Evolutionary conservation across 164 flowering plant species (phyloP).

Genomic region (Santalum album): DNA sequence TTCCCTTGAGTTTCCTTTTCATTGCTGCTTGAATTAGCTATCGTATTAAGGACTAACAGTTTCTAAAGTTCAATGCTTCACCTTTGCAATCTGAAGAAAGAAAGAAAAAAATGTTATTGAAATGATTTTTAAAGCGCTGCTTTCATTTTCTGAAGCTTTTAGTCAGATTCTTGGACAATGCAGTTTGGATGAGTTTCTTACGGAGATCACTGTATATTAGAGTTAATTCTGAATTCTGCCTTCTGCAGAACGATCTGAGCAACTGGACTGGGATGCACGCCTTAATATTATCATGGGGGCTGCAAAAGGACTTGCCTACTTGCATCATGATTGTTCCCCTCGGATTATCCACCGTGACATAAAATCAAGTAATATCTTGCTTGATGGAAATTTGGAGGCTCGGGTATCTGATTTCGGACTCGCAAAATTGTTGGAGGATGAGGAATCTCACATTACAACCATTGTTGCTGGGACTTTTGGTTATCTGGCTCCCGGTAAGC

Average conservation of each 20-base stretch:
- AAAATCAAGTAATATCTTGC: slow-evolving; percentile 93
- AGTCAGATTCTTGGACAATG: too few species aligned
- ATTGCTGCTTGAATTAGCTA: too few species aligned
- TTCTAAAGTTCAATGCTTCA: too few species aligned
- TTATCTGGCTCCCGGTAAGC: slow-evolving; percentile 92
- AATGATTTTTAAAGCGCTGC: too few species aligned
- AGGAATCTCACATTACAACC: slow-evolving; percentile 94
- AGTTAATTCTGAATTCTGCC: background rate
- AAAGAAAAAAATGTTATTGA: too few species aligned
- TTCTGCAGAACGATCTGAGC: slow-evolving; percentile 71
- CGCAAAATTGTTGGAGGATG: slow-evolving; percentile 89
- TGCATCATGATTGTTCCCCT: slow-evolving; percentile 98
- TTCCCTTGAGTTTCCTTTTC: too few species aligned
- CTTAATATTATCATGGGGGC: slow-evolving; percentile 88
- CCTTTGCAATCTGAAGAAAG: too few species aligned
- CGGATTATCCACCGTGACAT: slow-evolving; percentile 96
- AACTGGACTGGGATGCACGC: slow-evolving; percentile 92
- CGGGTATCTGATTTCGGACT: slow-evolving; percentile 98
- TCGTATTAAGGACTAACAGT: too few species aligned
- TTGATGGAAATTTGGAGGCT: slow-evolving; percentile 92
- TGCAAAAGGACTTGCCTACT: slow-evolving; percentile 87
- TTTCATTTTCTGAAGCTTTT: too few species aligned
- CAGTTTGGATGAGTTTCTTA: too few species aligned
- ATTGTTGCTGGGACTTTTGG: slow-evolving; percentile 99
- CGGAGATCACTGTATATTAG: too few species aligned